Base-by-base conservation (phyloP, 169 alveolate species). In the Cryptosporidium bovis region DNA sequence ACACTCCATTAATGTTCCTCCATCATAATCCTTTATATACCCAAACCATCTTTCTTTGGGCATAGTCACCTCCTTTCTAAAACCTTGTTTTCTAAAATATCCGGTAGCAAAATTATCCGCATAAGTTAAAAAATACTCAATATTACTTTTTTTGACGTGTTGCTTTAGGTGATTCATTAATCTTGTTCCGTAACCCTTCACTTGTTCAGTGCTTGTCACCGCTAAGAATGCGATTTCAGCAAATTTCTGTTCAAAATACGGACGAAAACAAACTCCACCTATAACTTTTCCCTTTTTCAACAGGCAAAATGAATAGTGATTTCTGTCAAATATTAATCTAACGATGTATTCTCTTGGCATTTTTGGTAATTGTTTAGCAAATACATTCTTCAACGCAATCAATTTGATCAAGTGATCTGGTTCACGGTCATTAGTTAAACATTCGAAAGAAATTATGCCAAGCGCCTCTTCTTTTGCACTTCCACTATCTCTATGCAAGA, bases 1-100 rank as follows among this genome's bases (percentile, higher is more conserved):
- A 91, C 99, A 98, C 64, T 97, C 99, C 99, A 98, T 98, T 62
- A 98, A 91, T n/a, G 99, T 98, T n/a, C 99, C 99, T 36, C 99
- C 99, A 84, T 97, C 99, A 92, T 98, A 98, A 89, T 98, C 99
- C 90, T 98, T 98, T 55, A 98, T 98, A 92, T 95, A 98, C 31
- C 99, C 99, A 71, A 96, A 94, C 99, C 99, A 98, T 56, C 98
- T 93, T 51, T 95, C 98, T 64, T 94, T 92, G 16, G 99, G 98
- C 98, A 98, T 96, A 58, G 97, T 93, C 27, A 96, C 95, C 34
- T 95, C 96, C 82, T 96, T 95, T 29, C 97, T 94, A 90, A 98
- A 98, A 10, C 99, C 99, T 90, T 98, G 98, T 90, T 98, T 98
- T 90, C 93, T 94, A 87, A 98, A 97, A 87, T 96, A 98, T 24